Base-by-base conservation (phyloP, 768 basidiomycete genomes). In the Neoboletus subvelutipes region DNA sequence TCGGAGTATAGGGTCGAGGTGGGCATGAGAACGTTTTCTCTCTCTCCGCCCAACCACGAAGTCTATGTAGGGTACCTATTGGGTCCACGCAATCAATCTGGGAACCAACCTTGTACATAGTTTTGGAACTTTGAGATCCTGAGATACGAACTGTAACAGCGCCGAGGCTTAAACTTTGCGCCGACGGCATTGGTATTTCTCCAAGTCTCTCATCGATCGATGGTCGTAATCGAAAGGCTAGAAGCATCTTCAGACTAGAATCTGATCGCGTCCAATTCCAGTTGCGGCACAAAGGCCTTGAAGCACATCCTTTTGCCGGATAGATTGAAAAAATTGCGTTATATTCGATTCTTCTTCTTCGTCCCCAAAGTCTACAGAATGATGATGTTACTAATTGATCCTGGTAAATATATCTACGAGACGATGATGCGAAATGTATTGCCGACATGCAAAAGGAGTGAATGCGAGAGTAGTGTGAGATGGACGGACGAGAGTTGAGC, bases 311-410 rank as follows among this genome's bases (percentile, higher is more conserved):
- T 3, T 13, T 5, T 24, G 22, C 17, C 15, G 6, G 20, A 4
- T 20, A 24, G 3, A 43, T 33, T 33, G 46, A 8, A 54, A 8
- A 54, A 39, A 31, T 22, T 49, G 39, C 13, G 33, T 52, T 56
- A 51, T 66, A 57, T 66, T 63, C 24, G 9, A 46, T 65, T 54
- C 62, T 60, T 61, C 47, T 45, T 26, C 36, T 41, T 39, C 40
- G 53, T 45, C 56, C 45, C 41, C 12, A 11, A 57, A 61, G 57
- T 66, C 63, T 66, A 66, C 63, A 62, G 45, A n/a, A n/a, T n/a
- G n/a, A 64, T 64, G 56, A 58, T 59, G 60, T 48, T 50, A 59
- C 63, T 68, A 62, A 42, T 65, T 65, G 54, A 37, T 55, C 45
- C 45, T 65, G 63, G n/a, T 51, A 52, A 43, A 54, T 50, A 47